These are phyloP conservation scores for Podaxis carcinomalis DNA, from an alignment of 768 basidiomycete species.

Conservation along the genomic window DNA sequence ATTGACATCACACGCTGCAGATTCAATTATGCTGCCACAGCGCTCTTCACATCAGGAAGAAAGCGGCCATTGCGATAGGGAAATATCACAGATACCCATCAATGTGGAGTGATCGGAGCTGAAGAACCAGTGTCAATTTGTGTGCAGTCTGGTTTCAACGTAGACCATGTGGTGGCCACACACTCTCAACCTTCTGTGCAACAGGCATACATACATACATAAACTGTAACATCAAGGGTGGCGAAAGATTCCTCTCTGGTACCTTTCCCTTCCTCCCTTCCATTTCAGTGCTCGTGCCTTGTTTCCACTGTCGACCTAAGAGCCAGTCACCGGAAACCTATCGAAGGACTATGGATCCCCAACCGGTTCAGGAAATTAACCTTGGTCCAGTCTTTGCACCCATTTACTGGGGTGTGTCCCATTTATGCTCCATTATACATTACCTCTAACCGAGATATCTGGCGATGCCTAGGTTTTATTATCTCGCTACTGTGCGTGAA, in stretches of 20 bases:
- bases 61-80: background rate
- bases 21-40: background rate
- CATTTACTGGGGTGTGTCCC: constrained; percentile 27
- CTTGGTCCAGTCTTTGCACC: constrained; percentile 24
- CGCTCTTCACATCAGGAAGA: background rate
- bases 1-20: too few relatives aligned
- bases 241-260: background rate
- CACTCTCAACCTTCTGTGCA: background rate
- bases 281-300: background rate
- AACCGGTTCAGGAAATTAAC: constrained; percentile 14
- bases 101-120: background rate
- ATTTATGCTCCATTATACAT: background rate
- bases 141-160: background rate
- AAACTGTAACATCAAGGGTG: background rate
- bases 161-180: background rate
- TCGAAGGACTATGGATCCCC: background rate
- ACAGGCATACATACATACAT: background rate
- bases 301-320: background rate
- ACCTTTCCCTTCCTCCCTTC: background rate
- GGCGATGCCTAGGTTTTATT: constrained; percentile 21
- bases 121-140: background rate
- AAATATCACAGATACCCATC: background rate
- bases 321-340: background rate
- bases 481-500: constrained; percentile 22
- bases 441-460: background rate